phyloP scores from a whole-genome alignment of 208 protist genomes.

The Trypanosoma avium region DNA sequence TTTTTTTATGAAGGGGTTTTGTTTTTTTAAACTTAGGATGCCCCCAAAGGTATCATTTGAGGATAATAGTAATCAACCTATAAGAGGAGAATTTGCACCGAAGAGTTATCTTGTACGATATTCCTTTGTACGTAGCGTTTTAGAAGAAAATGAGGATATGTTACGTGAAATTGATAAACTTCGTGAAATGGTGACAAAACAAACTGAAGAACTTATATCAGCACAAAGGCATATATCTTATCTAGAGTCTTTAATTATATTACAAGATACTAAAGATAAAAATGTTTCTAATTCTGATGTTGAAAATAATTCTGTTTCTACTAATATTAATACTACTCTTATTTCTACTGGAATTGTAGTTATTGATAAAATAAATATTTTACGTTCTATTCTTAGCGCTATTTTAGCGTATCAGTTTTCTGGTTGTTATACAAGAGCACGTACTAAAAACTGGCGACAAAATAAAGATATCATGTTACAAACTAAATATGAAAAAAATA shows the following conservation, averaged over 20 bases:
- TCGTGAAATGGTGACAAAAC: constrained; percentile 5
- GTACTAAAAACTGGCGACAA: neutral
- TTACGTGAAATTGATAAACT: constrained; percentile 21
- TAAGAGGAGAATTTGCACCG: neutral
- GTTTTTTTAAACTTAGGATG: constrained; percentile 10
- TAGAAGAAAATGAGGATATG: constrained; percentile 25
- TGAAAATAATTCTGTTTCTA: neutral
- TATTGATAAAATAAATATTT: constrained; percentile 11
- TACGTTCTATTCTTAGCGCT: constrained; percentile 17
- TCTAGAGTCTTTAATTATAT: no score
- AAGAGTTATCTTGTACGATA: neutral
- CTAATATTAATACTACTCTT: no score
- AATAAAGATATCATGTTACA: neutral
- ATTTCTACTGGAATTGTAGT: no score
- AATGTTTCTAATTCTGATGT: neutral
- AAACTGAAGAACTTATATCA: constrained; percentile 5
- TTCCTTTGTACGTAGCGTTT: constrained; percentile 12
- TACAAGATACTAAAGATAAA: neutral
- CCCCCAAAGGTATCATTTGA: constrained; percentile 10
- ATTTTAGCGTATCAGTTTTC: constrained; percentile 15
- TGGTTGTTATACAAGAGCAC: constrained; percentile 1
- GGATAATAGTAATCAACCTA: neutral
- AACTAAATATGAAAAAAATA: neutral
- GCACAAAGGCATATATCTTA: neutral
- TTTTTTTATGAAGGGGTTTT: constrained; percentile 15